Conservation (phyloP, 306 rosid genomes). For the Malus sylvestris region DNA sequence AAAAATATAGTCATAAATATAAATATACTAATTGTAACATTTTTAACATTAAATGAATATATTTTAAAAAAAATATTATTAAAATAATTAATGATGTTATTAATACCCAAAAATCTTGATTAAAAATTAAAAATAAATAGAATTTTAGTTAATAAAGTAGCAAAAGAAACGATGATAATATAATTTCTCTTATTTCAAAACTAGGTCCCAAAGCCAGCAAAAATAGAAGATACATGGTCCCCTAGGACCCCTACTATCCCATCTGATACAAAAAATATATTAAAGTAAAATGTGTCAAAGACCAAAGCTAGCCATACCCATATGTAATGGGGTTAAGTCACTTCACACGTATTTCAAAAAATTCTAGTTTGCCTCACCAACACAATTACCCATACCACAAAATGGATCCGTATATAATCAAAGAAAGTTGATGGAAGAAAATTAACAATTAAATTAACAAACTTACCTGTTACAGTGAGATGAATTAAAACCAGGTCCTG, state of each 20-base stretch:
- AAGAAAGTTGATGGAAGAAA: neutral
- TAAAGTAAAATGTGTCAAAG: neutral
- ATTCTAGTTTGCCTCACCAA: neutral
- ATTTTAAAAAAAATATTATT: too few species aligned
- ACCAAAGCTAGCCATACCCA: neutral
- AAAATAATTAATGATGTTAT: too few species aligned
- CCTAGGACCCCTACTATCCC: neutral
- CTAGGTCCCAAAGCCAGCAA: neutral
- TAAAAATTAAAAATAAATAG: too few species aligned
- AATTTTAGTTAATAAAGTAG: too few species aligned
- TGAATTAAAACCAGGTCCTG: slow-evolving; percentile 53
- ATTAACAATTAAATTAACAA: neutral
- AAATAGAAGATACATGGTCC: neutral
- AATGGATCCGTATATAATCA: neutral
- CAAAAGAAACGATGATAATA: too few species aligned
- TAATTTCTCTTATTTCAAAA: neutral
- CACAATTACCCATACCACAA: neutral
- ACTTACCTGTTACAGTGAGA: slow-evolving; percentile 59
- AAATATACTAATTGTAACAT: too few species aligned
- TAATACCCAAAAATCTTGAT: too few species aligned
- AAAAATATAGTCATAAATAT: too few species aligned
- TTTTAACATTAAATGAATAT: too few species aligned
- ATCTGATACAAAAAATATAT: neutral
- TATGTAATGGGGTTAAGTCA: neutral
- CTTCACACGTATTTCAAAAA: neutral